phyloP scores from a whole-genome alignment of 2,329 filamentous ascomycete genomes.

The Pyrenochaeta sp. region DNA sequence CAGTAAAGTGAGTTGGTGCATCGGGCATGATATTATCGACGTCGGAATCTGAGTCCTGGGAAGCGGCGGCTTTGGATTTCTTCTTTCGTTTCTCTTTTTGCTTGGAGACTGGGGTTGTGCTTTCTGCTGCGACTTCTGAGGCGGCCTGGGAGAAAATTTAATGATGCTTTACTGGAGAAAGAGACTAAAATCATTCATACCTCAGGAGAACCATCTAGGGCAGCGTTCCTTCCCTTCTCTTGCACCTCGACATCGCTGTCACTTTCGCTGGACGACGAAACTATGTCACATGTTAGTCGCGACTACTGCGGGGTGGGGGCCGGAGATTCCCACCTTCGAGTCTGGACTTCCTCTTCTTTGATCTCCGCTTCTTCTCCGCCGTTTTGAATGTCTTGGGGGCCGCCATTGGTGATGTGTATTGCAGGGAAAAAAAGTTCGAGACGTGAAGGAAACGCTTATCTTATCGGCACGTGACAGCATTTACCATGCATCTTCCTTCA shows the following conservation, averaged over 20 bases:
- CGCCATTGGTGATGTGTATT: slow-evolving; percentile 25
- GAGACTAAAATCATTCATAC: no score
- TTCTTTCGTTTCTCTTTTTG: slow-evolving; percentile 25
- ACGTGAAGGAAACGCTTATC: slow-evolving; percentile 33
- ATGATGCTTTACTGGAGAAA: no score
- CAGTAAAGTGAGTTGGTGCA: slow-evolving; percentile 5
- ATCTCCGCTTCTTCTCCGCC: slow-evolving; percentile 32
- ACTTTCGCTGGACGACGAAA: slow-evolving; percentile 42
- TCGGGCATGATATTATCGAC: slow-evolving; percentile 29
- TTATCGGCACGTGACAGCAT: slow-evolving; percentile 38
- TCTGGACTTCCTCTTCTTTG: slow-evolving; percentile 41
- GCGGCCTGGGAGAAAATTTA: no score
- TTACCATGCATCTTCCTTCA: no score
- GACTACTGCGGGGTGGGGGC: not conserved
- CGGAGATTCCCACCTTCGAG: slow-evolving; percentile 28
- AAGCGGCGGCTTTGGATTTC: slow-evolving; percentile 9
- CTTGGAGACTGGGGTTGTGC: slow-evolving; percentile 11
- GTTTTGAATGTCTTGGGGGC: slow-evolving; percentile 20
- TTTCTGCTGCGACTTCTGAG: slow-evolving; percentile 3
- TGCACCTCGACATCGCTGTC: slow-evolving; percentile 35
- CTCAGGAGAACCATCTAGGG: no score
- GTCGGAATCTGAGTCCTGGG: slow-evolving; percentile 6
- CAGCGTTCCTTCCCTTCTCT: slow-evolving; percentile 15
- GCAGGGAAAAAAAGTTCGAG: slow-evolving; percentile 24
- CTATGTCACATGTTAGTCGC: slow-evolving; percentile 21